Conservation (phyloP, 371 early-diverging fungal species). For the Actinomortierella ambigua region DNA sequence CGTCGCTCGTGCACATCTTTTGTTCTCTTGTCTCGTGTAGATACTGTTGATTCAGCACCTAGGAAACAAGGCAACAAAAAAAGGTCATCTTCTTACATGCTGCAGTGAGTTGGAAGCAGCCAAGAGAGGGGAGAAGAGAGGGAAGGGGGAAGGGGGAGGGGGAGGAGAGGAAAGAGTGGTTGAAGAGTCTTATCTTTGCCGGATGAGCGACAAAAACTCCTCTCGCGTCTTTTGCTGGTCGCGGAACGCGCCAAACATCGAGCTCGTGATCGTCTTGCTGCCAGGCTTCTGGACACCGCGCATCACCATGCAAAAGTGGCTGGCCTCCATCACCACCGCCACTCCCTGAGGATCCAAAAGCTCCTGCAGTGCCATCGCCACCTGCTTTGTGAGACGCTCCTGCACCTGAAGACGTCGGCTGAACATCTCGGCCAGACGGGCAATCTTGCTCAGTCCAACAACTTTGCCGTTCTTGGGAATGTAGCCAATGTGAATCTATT, state of each 20-base stretch:
- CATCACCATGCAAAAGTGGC: constrained; percentile 95
- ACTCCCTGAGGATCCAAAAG: constrained; percentile 95
- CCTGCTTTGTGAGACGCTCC: constrained; percentile 97
- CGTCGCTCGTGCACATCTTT: no score
- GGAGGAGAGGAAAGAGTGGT: background rate
- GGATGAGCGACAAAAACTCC: constrained; percentile 88
- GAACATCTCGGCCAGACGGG: constrained; percentile 98
- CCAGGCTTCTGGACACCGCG: constrained; percentile 96
- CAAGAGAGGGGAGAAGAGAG: background rate
- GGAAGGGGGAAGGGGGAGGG: background rate
- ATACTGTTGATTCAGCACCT: no score
- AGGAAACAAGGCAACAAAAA: no score
- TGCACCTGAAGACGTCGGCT: constrained; percentile 95
- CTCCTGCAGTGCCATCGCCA: constrained; percentile 90
- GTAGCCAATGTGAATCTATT: constrained; percentile 91
- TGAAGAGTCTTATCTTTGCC: background rate
- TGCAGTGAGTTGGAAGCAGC: no score
- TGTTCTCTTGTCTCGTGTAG: no score
- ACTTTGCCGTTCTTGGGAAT: constrained; percentile 92
- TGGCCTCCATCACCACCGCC: constrained; percentile 96
- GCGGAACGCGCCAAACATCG: constrained; percentile 95
- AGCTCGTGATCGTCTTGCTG: constrained; percentile 90
- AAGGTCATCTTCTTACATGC: no score
- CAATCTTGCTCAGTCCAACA: constrained; percentile 95
- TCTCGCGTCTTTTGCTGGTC: constrained; percentile 93